Evolutionary conservation across 2,329 filamentous ascomycete genomes (phyloP), one percentile per base, ranked within the genome.

Genomic region (Diaporthe sp.): DNA sequence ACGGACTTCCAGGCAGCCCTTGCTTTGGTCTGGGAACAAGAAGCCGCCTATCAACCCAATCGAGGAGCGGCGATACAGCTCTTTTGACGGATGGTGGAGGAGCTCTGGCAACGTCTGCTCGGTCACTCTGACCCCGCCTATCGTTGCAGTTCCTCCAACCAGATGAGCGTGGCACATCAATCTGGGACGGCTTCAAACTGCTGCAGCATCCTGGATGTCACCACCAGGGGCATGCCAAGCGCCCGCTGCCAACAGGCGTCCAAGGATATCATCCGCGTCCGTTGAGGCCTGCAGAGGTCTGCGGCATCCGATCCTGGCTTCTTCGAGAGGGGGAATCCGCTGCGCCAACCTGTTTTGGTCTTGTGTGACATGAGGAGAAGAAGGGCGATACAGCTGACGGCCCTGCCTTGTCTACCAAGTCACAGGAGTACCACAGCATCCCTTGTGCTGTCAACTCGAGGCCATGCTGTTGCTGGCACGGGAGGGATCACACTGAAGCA

Each of bases 211-310:
- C 45, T 52, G 33, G 9, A 38, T 54, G n/a, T 54, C 33, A 68
- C 28, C 45, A 68, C 22, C 45, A 22, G 35, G 64, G 64, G 64
- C 64, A 22, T 40, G 64, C 64, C 64, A 54, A 30, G 47, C 35
- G 33, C 45, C 33, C n/a, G 47, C 30, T 68, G 45, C 47, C 64
- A 68, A 68, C 64, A 40, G 47, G 33, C 47, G 47, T 28, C 45
- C n/a, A 54, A 40, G 47, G 54, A 38, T 22, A 40, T 40, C 45
- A 47, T 40, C 35, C 9, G 47, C 47, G 64, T 52, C 64, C 64
- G 54, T 30, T 50, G 64, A 68, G 28, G 64, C 33, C 47, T 19
- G 64, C 64, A 68, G 45, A 68, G 33, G n/a, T 28, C 45, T 68
- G 64, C 64, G n/a, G 17, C 64, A 68, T 54, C 47, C 35, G 47